Evolutionary conservation across 371 early-diverging fungal species (phyloP).

Genomic region (Mucor piriformis): DNA sequence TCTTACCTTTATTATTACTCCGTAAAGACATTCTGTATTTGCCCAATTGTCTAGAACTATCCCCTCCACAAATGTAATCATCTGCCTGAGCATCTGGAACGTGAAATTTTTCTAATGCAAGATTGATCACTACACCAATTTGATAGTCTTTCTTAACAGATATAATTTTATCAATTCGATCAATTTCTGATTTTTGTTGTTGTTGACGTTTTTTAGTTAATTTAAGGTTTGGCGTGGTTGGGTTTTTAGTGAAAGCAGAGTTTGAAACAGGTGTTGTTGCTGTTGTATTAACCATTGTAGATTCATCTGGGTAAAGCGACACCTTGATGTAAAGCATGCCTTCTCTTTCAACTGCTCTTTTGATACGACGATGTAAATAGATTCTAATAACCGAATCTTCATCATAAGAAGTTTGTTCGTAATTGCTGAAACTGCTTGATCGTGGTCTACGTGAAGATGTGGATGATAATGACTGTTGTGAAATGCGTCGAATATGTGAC

Average conservation of each 20-base stretch:
- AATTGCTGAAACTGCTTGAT: slow-evolving; percentile 51
- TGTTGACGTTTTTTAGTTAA: slow-evolving; percentile 18
- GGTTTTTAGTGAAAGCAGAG: slow-evolving; percentile 16
- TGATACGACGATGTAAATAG: slow-evolving; percentile 49
- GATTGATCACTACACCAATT: slow-evolving; percentile 43
- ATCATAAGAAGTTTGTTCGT: slow-evolving; percentile 45
- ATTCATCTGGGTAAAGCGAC: slow-evolving; percentile 45
- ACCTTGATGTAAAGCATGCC: slow-evolving; percentile 48
- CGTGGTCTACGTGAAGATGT: slow-evolving; percentile 24
- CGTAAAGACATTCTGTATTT: slow-evolving; percentile 47
- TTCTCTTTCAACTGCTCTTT: slow-evolving; percentile 41
- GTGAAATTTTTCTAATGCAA: slow-evolving; percentile 51
- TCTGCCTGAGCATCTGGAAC: slow-evolving; percentile 43
- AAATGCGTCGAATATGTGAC: slow-evolving; percentile 33
- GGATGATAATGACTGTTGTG: slow-evolving; percentile 24
- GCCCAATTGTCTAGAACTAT: slow-evolving; percentile 17
- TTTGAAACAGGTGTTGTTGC: not conserved
- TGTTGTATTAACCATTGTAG: not conserved
- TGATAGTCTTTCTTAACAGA: slow-evolving; percentile 37
- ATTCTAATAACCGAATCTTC: slow-evolving; percentile 50
- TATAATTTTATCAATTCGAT: slow-evolving; percentile 57
- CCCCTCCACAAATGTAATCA: slow-evolving; percentile 1
- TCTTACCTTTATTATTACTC: slow-evolving; percentile 34
- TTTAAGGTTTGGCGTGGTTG: slow-evolving; percentile 21
- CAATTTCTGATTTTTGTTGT: slow-evolving; percentile 26